Percentiles rank a stretch among this genome's conserved stretches.
Evolutionary conservation across 805 yeast species (phyloP).

Genomic region (Kodamaea leandrae): DNA sequence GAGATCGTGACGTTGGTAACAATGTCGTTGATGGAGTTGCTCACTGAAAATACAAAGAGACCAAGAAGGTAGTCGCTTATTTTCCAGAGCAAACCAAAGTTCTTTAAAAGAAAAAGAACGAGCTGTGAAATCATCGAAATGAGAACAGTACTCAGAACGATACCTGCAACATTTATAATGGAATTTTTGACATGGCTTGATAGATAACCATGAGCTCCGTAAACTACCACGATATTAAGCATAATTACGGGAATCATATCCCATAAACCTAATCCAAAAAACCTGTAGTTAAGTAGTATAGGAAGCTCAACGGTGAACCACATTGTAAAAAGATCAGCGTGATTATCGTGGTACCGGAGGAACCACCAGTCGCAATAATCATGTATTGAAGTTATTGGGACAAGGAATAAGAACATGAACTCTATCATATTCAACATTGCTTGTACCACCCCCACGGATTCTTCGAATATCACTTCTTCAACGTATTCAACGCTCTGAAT

Average conservation of each 20-base stretch:
- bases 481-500: background rate
- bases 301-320: conserved; percentile 23
- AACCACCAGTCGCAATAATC: conserved; percentile 6
- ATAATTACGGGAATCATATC: conserved; percentile 11
- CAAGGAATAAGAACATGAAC: conserved; percentile 12
- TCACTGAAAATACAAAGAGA: conserved; percentile 45
- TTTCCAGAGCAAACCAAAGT: conserved; percentile 42
- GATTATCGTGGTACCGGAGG: conserved; percentile 3
- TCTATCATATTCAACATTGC: conserved; percentile 13
- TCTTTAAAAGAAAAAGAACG: conserved; percentile 35
- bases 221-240: conserved; percentile 3
- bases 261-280: conserved; percentile 13
- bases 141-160: conserved; percentile 24
- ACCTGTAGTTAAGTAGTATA: conserved; percentile 17
- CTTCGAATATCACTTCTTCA: conserved; percentile 6
- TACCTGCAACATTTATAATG: conserved; percentile 19
- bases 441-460: conserved; percentile 7
- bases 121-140: conserved; percentile 26
- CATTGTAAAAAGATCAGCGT: conserved; percentile 8
- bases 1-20: conserved; percentile 50
- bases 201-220: conserved; percentile 3
- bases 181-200: conserved; percentile 1
- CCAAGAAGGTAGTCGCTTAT: conserved; percentile 50
- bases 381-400: conserved; percentile 15
- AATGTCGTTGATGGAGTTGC: conserved; percentile 52